Evolutionary conservation across 768 basidiomycete species (phyloP).

Genomic region (Exidia glandulosa): DNA sequence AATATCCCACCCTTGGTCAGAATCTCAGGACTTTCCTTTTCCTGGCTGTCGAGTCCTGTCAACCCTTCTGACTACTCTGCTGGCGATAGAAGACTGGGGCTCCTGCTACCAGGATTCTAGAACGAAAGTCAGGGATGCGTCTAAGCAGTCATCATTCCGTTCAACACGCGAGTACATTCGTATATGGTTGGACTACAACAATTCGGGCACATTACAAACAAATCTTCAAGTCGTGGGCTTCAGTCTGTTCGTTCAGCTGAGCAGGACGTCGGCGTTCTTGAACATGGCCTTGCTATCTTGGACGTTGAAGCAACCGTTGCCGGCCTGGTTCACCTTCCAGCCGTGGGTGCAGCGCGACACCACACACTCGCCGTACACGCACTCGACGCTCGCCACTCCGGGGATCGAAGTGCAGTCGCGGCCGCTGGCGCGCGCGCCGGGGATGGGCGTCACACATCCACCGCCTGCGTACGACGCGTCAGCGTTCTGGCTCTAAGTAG

Average conservation of each 20-base stretch:
- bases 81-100: too few species aligned
- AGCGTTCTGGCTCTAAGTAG: neutral
- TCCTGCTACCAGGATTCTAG: too few species aligned
- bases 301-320: neutral
- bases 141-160: too few species aligned
- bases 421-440: conserved; percentile 24
- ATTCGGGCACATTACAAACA: too few species aligned
- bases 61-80: too few species aligned
- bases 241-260: neutral
- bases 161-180: too few species aligned
- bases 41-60: too few species aligned
- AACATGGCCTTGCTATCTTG: neutral
- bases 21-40: too few species aligned
- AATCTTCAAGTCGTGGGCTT: too few species aligned
- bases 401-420: conserved; percentile 38
- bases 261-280: neutral
- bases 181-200: too few species aligned
- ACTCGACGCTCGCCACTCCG: conserved; percentile 40
- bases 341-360: conserved; percentile 37
- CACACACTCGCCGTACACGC: conserved; percentile 30
- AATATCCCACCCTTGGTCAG: too few species aligned
- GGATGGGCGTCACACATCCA: conserved; percentile 29
- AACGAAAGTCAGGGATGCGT: too few species aligned
- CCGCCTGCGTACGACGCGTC: conserved; percentile 29
- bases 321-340: conserved; percentile 8